Conservation (phyloP, 164 flowering plant genomes). For the Vitis cinerea region DNA sequence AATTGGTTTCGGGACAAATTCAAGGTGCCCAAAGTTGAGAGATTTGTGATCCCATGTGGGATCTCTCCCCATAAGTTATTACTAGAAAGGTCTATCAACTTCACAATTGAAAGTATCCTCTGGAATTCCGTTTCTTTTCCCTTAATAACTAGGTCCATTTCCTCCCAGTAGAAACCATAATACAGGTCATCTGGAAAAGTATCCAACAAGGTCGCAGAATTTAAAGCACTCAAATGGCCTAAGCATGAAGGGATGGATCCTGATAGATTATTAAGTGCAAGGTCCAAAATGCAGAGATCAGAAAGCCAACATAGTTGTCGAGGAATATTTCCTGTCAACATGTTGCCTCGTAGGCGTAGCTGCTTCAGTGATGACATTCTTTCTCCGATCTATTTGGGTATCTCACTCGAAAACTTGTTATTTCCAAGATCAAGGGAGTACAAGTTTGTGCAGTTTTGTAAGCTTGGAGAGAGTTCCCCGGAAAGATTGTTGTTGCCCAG, state of each 20-base stretch:
- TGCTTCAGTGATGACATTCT: neutral
- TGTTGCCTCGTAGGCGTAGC: constrained; percentile 12
- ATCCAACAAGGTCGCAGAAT: neutral
- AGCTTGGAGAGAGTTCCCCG: constrained; percentile 23
- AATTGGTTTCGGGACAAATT: no score
- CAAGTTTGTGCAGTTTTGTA: constrained; percentile 20
- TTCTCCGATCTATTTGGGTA: constrained; percentile 24
- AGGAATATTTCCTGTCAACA: constrained; percentile 24
- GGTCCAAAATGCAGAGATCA: constrained; percentile 19
- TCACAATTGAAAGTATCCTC: neutral
- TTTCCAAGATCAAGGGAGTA: constrained; percentile 20
- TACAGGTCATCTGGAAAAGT: neutral
- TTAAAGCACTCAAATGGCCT: neutral
- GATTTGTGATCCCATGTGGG: constrained; percentile 1
- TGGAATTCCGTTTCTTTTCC: constrained; percentile 11
- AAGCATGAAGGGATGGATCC: constrained; percentile 26
- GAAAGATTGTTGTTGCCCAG: constrained; percentile 21
- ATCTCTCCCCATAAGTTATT: constrained; percentile 17
- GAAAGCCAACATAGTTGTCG: constrained; percentile 17
- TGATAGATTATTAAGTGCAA: constrained; percentile 22
- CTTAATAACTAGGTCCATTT: constrained; percentile 1
- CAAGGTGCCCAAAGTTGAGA: no score
- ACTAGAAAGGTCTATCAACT: constrained; percentile 18
- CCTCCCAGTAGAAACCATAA: no score
- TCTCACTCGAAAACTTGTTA: constrained; percentile 20